Evolutionary conservation across 2,329 filamentous ascomycete species (phyloP).

Genomic region (Neocucurbitaria cava): DNA sequence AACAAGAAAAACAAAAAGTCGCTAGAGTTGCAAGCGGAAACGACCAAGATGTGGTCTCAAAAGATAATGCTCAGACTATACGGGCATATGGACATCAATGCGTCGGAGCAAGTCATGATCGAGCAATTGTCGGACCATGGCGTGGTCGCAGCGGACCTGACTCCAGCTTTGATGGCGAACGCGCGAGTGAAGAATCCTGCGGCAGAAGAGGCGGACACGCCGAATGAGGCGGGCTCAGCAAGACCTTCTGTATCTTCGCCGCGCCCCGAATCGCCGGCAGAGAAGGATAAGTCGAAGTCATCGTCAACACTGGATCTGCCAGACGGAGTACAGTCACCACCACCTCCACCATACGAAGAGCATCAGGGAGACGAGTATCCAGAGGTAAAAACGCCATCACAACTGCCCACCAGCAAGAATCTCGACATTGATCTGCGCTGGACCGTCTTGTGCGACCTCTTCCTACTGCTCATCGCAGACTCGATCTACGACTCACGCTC

Average conservation of each 20-base stretch:
- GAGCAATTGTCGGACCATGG: conserved; percentile 95
- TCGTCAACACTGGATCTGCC: conserved; percentile 42
- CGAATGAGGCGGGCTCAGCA: conserved; percentile 36
- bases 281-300: conserved; percentile 34
- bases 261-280: conserved; percentile 26
- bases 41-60: conserved; percentile 93
- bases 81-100: conserved; percentile 93
- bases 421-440: conserved; percentile 96
- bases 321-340: conserved; percentile 55
- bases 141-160: conserved; percentile 82
- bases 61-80: conserved; percentile 98
- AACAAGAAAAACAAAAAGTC: conserved; percentile 76
- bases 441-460: conserved; percentile 96
- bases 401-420: conserved; percentile 80
- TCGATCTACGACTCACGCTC: conserved; percentile 92
- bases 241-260: conserved; percentile 44
- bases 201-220: conserved; percentile 58
- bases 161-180: conserved; percentile 87
- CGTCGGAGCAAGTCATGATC: conserved; percentile 96
- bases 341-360: conserved; percentile 63
- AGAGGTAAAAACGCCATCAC: conserved; percentile 80
- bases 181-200: conserved; percentile 92
- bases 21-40: conserved; percentile 72
- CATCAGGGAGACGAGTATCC: conserved; percentile 75
- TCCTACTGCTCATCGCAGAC: conserved; percentile 95